Evolutionary conservation across 176 grass and related monocot species (phyloP).

Genomic region (Carex myosuroides): DNA sequence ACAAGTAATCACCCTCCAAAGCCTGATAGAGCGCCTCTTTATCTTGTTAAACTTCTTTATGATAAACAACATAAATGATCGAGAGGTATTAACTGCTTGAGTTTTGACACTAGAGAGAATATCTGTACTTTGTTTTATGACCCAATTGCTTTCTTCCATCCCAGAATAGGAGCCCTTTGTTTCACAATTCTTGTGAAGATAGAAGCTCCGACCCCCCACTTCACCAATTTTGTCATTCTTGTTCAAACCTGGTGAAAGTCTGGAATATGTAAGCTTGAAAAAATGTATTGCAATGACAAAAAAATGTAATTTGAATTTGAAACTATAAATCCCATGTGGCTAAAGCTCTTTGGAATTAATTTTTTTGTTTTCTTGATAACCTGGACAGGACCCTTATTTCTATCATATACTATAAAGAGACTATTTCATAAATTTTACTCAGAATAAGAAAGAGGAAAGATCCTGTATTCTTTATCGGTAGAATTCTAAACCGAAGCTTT

Average conservation of each 20-base stretch:
- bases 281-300: background rate
- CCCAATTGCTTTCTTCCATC: slow-evolving; percentile 11
- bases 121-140: background rate
- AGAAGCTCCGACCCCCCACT: slow-evolving; percentile 68
- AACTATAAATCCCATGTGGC: background rate
- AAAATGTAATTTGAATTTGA: background rate
- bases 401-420: background rate
- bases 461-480: background rate
- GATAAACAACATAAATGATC: slow-evolving; percentile 30
- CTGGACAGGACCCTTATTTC: background rate
- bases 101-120: background rate
- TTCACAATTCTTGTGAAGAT: slow-evolving; percentile 56
- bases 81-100: slow-evolving; percentile 1
- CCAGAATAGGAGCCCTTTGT: slow-evolving; percentile 21
- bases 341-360: background rate
- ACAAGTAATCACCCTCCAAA: slow-evolving; percentile 40
- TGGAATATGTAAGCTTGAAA: slow-evolving; percentile 10
- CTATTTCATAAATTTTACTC: background rate
- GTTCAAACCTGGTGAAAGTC: slow-evolving; percentile 43
- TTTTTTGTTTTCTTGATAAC: background rate
- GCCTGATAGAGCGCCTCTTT: slow-evolving; percentile 27
- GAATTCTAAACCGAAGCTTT: background rate
- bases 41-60: slow-evolving; percentile 31
- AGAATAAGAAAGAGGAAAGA: background rate
- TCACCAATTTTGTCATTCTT: slow-evolving; percentile 80